Evolutionary conservation across 2,329 filamentous ascomycete genomes (phyloP), one percentile per base, ranked within the genome.

Genomic region (Trichoderma afroharzianum): DNA sequence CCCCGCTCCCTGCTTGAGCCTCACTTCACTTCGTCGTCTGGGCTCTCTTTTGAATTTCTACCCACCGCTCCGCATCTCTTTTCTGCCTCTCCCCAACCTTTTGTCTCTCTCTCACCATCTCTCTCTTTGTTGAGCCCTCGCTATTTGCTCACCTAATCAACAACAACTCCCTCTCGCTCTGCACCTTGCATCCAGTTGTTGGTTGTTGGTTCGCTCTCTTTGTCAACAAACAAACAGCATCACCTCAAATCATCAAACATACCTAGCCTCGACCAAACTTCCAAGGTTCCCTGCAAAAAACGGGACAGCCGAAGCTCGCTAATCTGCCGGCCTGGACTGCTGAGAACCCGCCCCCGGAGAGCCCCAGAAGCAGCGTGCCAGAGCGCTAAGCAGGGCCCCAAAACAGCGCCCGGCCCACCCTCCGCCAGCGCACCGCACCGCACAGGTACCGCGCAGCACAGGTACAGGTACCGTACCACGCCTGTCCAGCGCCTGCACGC

Each of bases 291-390:
- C 59, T 58, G 59, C 55, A 67, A 43, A 43, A 66, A 43, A 43
- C 63, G 68, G 59, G 57, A 59, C 68, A 71, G 68, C 71, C 66
- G 70, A 64, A 62, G 30, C 64, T 74, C 73, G 73, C 73, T 74
- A 73, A 74, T 72, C 72, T 70, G 57, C 43, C 61, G 50, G 33
- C 71, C 70, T 67, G 58, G 43, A 59, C 63, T 39, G 53, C 57
- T 62, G 36, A 43, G 39, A 62, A 69, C 66, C 57, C 66, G 66
- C 66, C 28, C 55, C 59, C 72, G 33, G 57, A 53, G 57, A 59
- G 64, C 50, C 32, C 64, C 32, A 58, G 36, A 7, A 53, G 62
- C 26, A 50, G 36, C 62, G 18, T 26, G 57, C 57, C 57, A 53
- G 21, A 53, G 67, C 67, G 57, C 67, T 69, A 69, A 69, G 67